Conservation (phyloP, 163 green algal genomes). For the Dunaliella salina region DNA sequence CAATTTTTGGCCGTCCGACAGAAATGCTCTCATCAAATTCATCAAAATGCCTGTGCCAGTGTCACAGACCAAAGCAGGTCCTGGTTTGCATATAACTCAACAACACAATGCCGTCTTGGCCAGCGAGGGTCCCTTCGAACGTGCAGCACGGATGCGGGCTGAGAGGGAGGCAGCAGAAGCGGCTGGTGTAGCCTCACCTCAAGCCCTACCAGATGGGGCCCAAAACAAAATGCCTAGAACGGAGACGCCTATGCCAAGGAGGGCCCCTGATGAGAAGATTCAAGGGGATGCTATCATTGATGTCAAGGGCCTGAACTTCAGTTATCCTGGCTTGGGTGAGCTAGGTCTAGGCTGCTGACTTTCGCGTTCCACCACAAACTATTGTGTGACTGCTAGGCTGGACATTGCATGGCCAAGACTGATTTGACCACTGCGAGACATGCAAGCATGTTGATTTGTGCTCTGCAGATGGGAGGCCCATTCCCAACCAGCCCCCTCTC, state of each 20-base stretch:
- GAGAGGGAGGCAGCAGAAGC: slow-evolving; percentile 8
- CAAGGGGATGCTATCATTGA: slow-evolving; percentile 12
- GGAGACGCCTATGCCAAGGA: too few species aligned
- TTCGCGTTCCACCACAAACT: neutral
- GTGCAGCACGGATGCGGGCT: slow-evolving; percentile 2
- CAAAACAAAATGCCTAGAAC: too few species aligned
- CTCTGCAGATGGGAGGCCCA: slow-evolving; percentile 57
- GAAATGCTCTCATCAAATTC: too few species aligned
- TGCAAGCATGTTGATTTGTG: neutral
- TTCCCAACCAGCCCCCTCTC: slow-evolving; percentile 44
- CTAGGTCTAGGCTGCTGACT: neutral
- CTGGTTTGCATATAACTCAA: slow-evolving; percentile 21
- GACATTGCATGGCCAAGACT: neutral
- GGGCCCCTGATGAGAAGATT: neutral
- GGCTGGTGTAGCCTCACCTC: neutral
- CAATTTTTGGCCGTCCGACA: too few species aligned
- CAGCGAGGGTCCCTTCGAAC: slow-evolving; percentile 41
- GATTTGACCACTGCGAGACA: neutral
- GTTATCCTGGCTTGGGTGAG: slow-evolving; percentile 65
- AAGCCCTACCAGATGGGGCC: too few species aligned
- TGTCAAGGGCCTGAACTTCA: slow-evolving; percentile 51
- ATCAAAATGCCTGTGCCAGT: slow-evolving; percentile 9
- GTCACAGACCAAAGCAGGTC: slow-evolving; percentile 31
- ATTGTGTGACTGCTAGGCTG: neutral
- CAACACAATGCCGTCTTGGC: slow-evolving; percentile 3